Conservation (phyloP, 2,329 filamentous ascomycete genomes). For the Pseudonectria foliicola region DNA sequence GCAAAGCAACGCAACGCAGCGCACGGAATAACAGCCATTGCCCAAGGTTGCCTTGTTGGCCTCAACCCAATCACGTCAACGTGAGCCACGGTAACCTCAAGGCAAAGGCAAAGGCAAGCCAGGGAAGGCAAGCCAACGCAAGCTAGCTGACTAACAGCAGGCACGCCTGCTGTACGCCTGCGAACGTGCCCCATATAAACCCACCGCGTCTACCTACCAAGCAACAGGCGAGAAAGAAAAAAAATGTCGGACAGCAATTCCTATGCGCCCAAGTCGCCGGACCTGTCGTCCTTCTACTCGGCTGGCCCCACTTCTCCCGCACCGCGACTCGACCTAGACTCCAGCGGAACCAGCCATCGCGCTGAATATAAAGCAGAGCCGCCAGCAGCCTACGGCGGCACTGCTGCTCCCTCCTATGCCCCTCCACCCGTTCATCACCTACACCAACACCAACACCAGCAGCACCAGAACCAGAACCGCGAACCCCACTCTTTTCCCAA, state of each 20-base stretch:
- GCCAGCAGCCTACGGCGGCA: slow-evolving; percentile 20
- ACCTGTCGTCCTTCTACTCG: slow-evolving; percentile 50
- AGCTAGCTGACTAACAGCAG: slow-evolving; percentile 9
- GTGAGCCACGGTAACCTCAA: too few species aligned
- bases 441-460: slow-evolving; percentile 22
- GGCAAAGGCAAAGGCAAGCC: neutral
- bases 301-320: slow-evolving; percentile 29
- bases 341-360: too few species aligned
- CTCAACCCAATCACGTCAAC: too few species aligned
- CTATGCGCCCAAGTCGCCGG: slow-evolving; percentile 53
- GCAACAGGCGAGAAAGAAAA: slow-evolving; percentile 12
- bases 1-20: too few species aligned
- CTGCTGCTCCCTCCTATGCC: slow-evolving; percentile 19
- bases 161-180: slow-evolving; percentile 6
- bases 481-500: slow-evolving; percentile 10
- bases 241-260: slow-evolving; percentile 43
- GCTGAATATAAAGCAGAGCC: slow-evolving; percentile 28
- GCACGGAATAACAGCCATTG: too few species aligned
- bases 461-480: slow-evolving; percentile 20
- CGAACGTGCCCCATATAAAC: slow-evolving; percentile 14
- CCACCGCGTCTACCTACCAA: slow-evolving; percentile 10
- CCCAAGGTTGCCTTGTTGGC: too few species aligned
- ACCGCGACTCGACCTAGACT: slow-evolving; percentile 25
- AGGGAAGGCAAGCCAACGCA: neutral
- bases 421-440: slow-evolving; percentile 10